A percentile compares a stretch with the other conserved stretches of the same genome.
Conservation (phyloP, 139 green algal genomes). For the Chlorella sp. region DNA sequence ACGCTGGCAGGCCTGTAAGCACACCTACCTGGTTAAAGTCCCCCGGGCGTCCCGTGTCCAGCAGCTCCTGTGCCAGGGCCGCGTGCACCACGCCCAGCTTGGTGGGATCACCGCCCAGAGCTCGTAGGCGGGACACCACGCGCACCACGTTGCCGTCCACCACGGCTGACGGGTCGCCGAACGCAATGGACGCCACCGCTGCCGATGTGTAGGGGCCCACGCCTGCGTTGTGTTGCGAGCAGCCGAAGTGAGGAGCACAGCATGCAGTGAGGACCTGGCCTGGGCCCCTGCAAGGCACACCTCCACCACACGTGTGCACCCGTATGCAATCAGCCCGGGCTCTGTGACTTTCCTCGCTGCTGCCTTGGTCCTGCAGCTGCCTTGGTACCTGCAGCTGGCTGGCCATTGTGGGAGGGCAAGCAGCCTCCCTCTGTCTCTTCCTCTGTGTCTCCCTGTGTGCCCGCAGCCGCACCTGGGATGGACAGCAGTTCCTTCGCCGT, state of each 20-base stretch:
- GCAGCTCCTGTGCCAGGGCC: conserved; percentile 1
- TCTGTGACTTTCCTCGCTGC: too few relatives aligned
- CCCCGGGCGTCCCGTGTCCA: conserved; percentile 69
- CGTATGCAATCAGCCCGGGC: too few relatives aligned
- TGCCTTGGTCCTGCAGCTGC: not conserved
- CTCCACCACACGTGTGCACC: too few relatives aligned
- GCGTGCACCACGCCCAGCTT: conserved; percentile 12
- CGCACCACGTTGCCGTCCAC: conserved; percentile 95
- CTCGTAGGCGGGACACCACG: conserved; percentile 61
- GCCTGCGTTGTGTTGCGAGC: too few relatives aligned
- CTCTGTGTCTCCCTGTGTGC: not conserved
- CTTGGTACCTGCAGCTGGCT: not conserved
- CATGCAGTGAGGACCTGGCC: too few relatives aligned
- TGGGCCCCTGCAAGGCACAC: too few relatives aligned
- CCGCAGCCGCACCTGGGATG: conserved; percentile 60
- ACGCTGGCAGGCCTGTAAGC: not conserved
- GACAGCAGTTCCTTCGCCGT: conserved; percentile 57
- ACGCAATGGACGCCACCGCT: conserved; percentile 88
- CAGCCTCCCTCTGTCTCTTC: not conserved
- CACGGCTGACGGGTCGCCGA: conserved; percentile 54
- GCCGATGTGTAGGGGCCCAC: conserved; percentile 85
- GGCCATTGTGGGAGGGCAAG: not conserved
- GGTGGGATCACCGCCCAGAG: conserved; percentile 37
- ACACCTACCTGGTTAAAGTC: conserved; percentile 85
- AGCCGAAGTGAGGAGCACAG: too few relatives aligned